A percentile compares a stretch with the other conserved stretches of the same genome.
Evolutionary conservation across 192 early-diverging fungal genomes (phyloP).

Genomic region (Piromyces sp.): DNA sequence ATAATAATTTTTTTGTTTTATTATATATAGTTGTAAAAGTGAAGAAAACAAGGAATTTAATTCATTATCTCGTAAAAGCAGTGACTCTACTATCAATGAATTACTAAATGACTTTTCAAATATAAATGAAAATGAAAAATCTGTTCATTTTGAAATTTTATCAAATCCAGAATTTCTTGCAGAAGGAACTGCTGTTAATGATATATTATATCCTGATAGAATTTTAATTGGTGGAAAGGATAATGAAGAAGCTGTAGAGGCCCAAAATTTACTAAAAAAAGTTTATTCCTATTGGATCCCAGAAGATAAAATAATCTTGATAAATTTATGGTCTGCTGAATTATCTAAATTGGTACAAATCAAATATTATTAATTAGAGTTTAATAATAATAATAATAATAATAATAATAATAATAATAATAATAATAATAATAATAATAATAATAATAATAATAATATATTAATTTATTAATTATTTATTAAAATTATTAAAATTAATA

Average conservation of each 20-base stretch:
- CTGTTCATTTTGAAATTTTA: constrained; percentile 62
- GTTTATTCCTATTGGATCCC: constrained; percentile 81
- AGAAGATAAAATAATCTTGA: constrained; percentile 65
- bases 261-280: constrained; percentile 51
- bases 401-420: no score
- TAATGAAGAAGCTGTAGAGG: constrained; percentile 45
- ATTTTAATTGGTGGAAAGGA: constrained; percentile 70
- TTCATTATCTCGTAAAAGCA: no score
- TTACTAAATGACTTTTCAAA: no score
- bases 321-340: constrained; percentile 83
- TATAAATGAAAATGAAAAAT: not conserved
- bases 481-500: no score
- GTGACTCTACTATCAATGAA: no score
- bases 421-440: no score
- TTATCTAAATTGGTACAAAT: constrained; percentile 76
- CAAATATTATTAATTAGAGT: no score
- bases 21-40: no score
- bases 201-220: constrained; percentile 72
- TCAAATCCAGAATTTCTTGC: constrained; percentile 95
- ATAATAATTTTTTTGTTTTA: no score
- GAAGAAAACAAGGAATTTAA: no score
- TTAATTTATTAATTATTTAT: not conserved
- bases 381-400: not conserved
- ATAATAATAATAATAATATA: not conserved
- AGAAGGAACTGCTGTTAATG: constrained; percentile 74